Percentiles rank a stretch among this genome's conserved stretches.
phyloP scores from a whole-genome alignment of 2,329 filamentous ascomycete genomes.

The Penicillium verrucosum region DNA sequence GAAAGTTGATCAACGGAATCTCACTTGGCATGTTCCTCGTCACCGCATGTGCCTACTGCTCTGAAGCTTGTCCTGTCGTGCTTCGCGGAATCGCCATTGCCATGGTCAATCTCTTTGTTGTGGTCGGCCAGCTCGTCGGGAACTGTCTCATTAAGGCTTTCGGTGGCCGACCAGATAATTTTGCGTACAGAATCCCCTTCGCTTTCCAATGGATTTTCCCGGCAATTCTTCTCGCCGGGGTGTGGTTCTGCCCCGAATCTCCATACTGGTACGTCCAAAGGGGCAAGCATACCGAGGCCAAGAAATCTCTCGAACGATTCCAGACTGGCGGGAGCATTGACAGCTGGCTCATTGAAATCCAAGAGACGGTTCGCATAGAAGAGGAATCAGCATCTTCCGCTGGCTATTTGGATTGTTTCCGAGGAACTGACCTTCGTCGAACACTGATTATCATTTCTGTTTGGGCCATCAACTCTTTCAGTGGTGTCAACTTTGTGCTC shows the following conservation, averaged over 20 bases:
- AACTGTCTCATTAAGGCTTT: slow-evolving; percentile 6
- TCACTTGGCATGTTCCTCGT: slow-evolving; percentile 10
- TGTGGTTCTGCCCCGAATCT: slow-evolving; percentile 2
- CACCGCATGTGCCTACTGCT: slow-evolving; percentile 5
- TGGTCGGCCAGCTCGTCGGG: slow-evolving; percentile 4
- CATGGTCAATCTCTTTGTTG: slow-evolving; percentile 8
- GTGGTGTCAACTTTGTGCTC: slow-evolving; percentile 7
- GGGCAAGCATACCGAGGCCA: background rate
- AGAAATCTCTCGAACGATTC: background rate
- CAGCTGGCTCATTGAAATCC: slow-evolving; percentile 4
- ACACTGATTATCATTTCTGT: slow-evolving; percentile 3
- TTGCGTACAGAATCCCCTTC: slow-evolving; percentile 7
- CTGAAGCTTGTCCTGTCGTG: slow-evolving; percentile 2
- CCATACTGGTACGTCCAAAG: slow-evolving; percentile 8
- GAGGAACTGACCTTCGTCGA: slow-evolving; percentile 7
- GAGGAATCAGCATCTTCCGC: slow-evolving; percentile 1
- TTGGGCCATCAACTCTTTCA: slow-evolving; percentile 9
- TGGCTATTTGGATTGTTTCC: slow-evolving; percentile 9
- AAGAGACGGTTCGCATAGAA: slow-evolving; percentile 9
- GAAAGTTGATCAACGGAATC: slow-evolving; percentile 8
- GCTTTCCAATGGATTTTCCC: slow-evolving; percentile 9
- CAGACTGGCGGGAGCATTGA: slow-evolving; percentile 4
- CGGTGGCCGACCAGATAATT: background rate
- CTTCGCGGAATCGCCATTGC: slow-evolving; percentile 7
- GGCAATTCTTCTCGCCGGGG: background rate